Conservation (phyloP, 179 eudicot species). For the Silene coronaria region DNA sequence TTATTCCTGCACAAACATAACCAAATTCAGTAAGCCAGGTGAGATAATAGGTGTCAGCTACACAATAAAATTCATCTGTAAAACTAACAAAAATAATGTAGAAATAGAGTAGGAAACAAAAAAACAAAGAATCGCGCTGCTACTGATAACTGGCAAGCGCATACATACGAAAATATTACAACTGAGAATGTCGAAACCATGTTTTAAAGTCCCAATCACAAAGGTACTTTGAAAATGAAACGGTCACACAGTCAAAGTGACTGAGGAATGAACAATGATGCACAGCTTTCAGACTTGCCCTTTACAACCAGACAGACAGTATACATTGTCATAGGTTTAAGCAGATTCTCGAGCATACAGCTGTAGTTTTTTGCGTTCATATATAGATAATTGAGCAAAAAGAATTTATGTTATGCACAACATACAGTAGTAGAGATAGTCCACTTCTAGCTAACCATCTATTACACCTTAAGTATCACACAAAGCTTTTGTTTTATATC, state of each 20-base stretch:
- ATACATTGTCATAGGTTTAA: not conserved
- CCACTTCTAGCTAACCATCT: not conserved
- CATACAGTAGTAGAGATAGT: not conserved
- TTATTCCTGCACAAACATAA: slow-evolving; percentile 56
- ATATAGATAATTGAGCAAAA: not conserved
- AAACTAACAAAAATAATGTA: not conserved
- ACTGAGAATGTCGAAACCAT: not conserved
- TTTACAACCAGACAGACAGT: not conserved
- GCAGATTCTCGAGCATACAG: not conserved
- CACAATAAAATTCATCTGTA: not conserved
- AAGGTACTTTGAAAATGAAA: not conserved
- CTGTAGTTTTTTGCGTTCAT: not conserved
- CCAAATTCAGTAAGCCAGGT: slow-evolving; percentile 8
- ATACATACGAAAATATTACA: not conserved
- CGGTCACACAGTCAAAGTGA: not conserved
- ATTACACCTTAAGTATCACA: not conserved
- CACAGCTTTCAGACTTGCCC: not conserved
- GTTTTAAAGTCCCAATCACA: not conserved
- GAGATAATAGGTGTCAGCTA: not conserved
- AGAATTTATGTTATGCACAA: not conserved
- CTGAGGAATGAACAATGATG: not conserved
- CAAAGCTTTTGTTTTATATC: no score
- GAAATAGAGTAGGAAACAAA: slow-evolving; percentile 2
- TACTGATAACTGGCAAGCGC: not conserved
- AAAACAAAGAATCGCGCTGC: not conserved